Evolutionary conservation across 257 asterid genomes (phyloP), one percentile per base, ranked within the genome.

Genomic region (Jacaranda mimosifolia): DNA sequence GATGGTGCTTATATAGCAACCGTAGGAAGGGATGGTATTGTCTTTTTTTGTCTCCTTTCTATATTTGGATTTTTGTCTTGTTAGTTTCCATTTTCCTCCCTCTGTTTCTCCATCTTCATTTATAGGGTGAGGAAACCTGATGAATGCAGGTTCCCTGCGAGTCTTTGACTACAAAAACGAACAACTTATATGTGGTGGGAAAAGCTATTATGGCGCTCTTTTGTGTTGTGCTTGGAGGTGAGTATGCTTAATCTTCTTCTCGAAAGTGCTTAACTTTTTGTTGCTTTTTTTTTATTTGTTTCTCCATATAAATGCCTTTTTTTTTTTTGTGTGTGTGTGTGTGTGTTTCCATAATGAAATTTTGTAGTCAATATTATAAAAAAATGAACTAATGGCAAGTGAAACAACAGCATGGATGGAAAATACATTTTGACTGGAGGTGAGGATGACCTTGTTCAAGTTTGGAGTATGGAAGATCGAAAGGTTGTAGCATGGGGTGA

Each of bases 401-500:
- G 69, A 79, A 89, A 85, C 80, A 75, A 87, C 97, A 95, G 99
- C 87, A 86, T 84, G 89, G 99, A 93, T 72, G 98, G 99, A 73
- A 96, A 96, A 81, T 96, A 96, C 90, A 86, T 96, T 70, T 85
- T 96, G 89, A 89, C 99, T 52, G 99, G 99, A 82, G 99, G 99
- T 36, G 99, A 96, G 89, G 99, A 96, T 79, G 99, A 96, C 85
- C 91, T 93, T 59, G 99, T 96, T 83, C 99, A 96, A 85, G 99
- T 96, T 78, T 96, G 99, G 99, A 93, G 99, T 74, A 90, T 96
- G 98, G 99, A 91, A 63, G 97, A 93, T 57, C 90, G 97, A 17
- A 96, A 93, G 78, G 85, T 96, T 88, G 97, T 96, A 43, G 99
- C 99, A 18, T 96, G 98, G 98, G 99, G 99, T 6, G 99, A 93